Base-by-base conservation (phyloP, 352 stramenopile genomes). In the Salisapilia sapeloensis region DNA sequence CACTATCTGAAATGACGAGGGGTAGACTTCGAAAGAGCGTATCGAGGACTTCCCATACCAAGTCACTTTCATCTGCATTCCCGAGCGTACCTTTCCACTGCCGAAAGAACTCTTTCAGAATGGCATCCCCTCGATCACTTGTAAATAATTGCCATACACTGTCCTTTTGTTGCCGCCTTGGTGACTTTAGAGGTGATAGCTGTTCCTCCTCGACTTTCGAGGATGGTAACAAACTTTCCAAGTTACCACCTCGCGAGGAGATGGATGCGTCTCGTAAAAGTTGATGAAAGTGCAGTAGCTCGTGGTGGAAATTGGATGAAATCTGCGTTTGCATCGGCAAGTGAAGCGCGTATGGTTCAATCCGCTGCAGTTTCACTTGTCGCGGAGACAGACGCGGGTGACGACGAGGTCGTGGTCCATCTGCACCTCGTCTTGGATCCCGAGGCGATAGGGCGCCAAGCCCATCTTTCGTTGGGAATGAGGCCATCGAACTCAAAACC, bases 11-110 rank as follows among this genome's bases (percentile, higher is more conserved):
- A 2, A 81, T 36, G 9, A 79, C 50, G 8, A 72, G 42, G 15
- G 70, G 65, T 0, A 85, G 36, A 23, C 51, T 66, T 15, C 50
- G 40, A 23, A 85, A 80, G 22, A 85, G 57, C 18, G 60, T 72
- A 16, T 85, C 63, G 6, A 85, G 42, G 6, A 82, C 54, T n/a
- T 58, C 39, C 48, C 52, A 70, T 4, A 82, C 48, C 38, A 66
- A 35, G 4, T 44, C 46, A 10, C 47, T 34, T n/a, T 63, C 42
- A 17, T 38, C 31, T 11, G 44, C 38, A 12, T 29, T 21, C n/a
- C 20, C 37, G 11, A 24, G 9, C 4, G 6, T 6, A 28, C 20
- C 29, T 6, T 56, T 40, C 60, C 65, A 80, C 29, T 75, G 55
- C 11, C 22, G 35, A 26, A 85, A 76, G 41, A 85, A 65, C 41